A percentile compares a stretch with the other conserved stretches of the same genome.
Conservation (phyloP, 257 asterid genomes). For the Primulina tabacum region DNA sequence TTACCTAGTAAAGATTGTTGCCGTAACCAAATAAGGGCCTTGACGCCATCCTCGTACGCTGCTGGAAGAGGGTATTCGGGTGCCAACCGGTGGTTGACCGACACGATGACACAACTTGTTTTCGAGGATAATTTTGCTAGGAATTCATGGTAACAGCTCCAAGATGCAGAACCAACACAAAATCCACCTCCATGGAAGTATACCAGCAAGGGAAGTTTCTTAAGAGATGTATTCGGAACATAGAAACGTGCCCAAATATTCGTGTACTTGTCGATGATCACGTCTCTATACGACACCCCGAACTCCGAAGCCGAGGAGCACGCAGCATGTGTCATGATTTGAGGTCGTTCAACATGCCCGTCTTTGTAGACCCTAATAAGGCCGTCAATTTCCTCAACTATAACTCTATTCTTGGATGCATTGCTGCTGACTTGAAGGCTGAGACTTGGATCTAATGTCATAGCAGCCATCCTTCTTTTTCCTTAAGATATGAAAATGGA, state of each 20-base stretch:
- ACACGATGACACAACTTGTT: conserved; percentile 50
- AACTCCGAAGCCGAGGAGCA: conserved; percentile 44
- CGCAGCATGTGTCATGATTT: conserved; percentile 49
- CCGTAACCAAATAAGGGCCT: conserved; percentile 48
- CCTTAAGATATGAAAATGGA: conserved; percentile 5
- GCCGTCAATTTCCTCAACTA: conserved; percentile 64
- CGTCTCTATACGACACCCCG: conserved; percentile 50
- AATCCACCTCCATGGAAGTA: conserved; percentile 93
- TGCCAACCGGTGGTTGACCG: conserved; percentile 70
- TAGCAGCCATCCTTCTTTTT: conserved; percentile 43
- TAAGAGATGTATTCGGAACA: conserved; percentile 39
- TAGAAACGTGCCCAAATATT: conserved; percentile 75
- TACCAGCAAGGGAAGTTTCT: conserved; percentile 49
- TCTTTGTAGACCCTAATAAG: conserved; percentile 62
- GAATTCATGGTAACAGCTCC: conserved; percentile 81
- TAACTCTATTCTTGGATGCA: conserved; percentile 27
- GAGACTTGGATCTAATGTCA: conserved; percentile 36
- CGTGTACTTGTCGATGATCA: conserved; percentile 51
- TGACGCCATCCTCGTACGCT: conserved; percentile 76
- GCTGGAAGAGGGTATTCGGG: conserved; percentile 89
- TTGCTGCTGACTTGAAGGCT: conserved; percentile 41
- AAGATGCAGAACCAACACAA: conserved; percentile 79
- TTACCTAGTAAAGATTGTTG: conserved; percentile 32
- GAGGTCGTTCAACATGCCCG: conserved; percentile 75
- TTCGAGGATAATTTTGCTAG: conserved; percentile 50